A percentile compares a stretch with the other conserved stretches of the same genome.
phyloP scores from a whole-genome alignment of 768 basidiomycete genomes.

The Coprinopsis cinerea region DNA sequence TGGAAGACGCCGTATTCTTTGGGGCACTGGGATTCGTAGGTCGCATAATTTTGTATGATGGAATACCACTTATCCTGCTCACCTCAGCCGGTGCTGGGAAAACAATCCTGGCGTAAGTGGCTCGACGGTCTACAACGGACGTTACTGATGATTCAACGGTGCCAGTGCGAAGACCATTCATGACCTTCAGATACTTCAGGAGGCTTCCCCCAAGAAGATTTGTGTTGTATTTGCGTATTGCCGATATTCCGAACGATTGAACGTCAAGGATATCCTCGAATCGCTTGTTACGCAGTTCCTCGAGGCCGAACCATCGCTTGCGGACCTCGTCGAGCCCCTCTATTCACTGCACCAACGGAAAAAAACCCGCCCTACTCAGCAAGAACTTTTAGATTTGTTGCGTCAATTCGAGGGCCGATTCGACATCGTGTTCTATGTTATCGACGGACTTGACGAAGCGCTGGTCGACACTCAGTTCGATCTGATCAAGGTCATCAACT shows the following conservation, averaged over 20 bases:
- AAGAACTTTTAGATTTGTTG: not conserved
- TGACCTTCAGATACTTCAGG: not conserved
- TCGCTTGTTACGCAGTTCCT: slow-evolving; percentile 1
- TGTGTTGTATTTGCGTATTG: slow-evolving; percentile 2
- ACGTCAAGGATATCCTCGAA: not conserved
- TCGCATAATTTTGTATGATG: not conserved
- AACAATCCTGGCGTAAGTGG: slow-evolving; percentile 3
- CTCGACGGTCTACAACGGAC: not conserved
- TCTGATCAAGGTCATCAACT: not conserved
- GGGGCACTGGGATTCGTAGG: slow-evolving; percentile 7
- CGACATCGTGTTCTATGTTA: not conserved
- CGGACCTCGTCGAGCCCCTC: not conserved
- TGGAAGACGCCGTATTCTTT: not conserved
- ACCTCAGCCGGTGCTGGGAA: slow-evolving; percentile 5
- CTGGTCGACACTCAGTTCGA: slow-evolving; percentile 1
- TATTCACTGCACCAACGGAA: not conserved
- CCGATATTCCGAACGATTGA: not conserved
- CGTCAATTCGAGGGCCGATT: not conserved
- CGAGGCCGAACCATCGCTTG: not conserved
- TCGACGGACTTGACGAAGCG: slow-evolving; percentile 7
- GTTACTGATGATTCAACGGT: not conserved
- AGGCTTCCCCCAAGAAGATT: not conserved
- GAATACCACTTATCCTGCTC: not conserved
- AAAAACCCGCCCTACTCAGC: not conserved
- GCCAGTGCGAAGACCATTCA: not conserved